Percentiles rank a stretch among this genome's conserved stretches.
Evolutionary conservation across 208 protist genomes (phyloP).

Genomic region (Crithidia mellificae): DNA sequence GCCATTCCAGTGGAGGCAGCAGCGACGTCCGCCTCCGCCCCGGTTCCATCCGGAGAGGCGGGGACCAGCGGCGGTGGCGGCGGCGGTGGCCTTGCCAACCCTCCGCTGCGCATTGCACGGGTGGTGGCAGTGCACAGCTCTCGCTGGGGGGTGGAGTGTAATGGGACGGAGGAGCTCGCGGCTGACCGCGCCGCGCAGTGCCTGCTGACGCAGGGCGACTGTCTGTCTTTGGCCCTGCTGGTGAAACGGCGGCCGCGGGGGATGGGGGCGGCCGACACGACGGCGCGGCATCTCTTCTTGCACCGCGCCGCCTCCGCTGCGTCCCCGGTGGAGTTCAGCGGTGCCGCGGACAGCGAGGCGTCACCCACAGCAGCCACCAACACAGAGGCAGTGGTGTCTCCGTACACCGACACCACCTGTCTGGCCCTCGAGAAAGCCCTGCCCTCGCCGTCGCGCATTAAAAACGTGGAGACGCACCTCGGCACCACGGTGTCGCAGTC

Average conservation of each 20-base stretch:
- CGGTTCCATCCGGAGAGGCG: too few species aligned
- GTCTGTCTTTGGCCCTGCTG: constrained; percentile 57
- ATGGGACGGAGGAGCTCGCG: constrained; percentile 31
- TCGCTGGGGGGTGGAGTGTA: constrained; percentile 49
- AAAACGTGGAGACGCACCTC: constrained; percentile 35
- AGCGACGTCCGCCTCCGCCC: too few species aligned
- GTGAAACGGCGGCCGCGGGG: constrained; percentile 33
- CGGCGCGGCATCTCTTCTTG: constrained; percentile 18
- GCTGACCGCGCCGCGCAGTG: constrained; percentile 43
- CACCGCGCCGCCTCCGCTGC: neutral
- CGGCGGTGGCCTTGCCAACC: constrained; percentile 4
- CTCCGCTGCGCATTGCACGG: constrained; percentile 52
- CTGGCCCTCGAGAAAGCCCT: constrained; percentile 42
- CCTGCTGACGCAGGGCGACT: constrained; percentile 48
- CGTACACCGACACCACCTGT: constrained; percentile 53
- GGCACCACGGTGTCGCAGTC: constrained; percentile 30
- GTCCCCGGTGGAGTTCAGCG: too few species aligned
- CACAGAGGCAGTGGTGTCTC: neutral
- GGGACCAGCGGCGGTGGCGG: too few species aligned
- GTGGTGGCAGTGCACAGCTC: constrained; percentile 59
- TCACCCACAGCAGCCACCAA: neutral
- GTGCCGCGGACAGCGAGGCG: neutral
- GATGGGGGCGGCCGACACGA: constrained; percentile 11
- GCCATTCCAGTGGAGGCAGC: too few species aligned
- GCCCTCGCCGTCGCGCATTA: constrained; percentile 22